phyloP scores from a whole-genome alignment of 2,329 filamentous ascomycete species.

The Hypoxylon sp. region DNA sequence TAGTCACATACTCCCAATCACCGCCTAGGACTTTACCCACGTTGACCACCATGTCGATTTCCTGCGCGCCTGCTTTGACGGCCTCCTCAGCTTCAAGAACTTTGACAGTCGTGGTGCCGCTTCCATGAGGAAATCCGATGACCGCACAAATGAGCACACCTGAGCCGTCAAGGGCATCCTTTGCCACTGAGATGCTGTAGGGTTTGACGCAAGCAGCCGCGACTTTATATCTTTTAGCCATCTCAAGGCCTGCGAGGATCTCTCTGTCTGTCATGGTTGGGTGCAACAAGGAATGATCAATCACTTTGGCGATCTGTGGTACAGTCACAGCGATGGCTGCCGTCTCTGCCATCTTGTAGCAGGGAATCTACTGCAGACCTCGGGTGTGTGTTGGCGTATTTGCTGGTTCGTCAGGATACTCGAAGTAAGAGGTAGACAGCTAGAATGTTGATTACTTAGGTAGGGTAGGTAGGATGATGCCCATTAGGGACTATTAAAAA shows the following conservation, averaged over 20 bases:
- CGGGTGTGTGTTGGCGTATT: neutral
- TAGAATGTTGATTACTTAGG: neutral
- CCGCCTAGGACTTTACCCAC: constrained; percentile 69
- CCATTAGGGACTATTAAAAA: neutral
- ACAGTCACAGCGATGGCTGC: constrained; percentile 60
- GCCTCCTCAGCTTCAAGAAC: constrained; percentile 67
- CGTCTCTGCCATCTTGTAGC: constrained; percentile 22
- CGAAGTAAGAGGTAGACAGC: neutral
- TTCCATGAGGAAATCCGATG: constrained; percentile 73
- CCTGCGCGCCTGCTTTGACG: constrained; percentile 62
- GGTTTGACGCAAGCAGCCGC: constrained; percentile 73
- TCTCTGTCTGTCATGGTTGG: constrained; percentile 73
- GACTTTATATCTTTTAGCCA: constrained; percentile 64
- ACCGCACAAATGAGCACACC: constrained; percentile 69
- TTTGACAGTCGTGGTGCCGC: constrained; percentile 68
- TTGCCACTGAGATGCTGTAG: constrained; percentile 66
- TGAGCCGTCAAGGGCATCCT: constrained; percentile 62
- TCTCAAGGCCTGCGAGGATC: constrained; percentile 63
- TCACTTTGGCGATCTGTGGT: constrained; percentile 65
- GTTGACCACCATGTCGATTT: constrained; percentile 75
- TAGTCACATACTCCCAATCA: constrained; percentile 69
- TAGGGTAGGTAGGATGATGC: neutral
- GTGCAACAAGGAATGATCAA: constrained; percentile 74
- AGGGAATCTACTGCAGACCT: neutral
- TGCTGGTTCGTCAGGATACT: neutral